Percentiles rank a stretch among this genome's conserved stretches.
phyloP scores from a whole-genome alignment of 148 eudicot genomes.

The Nepenthes mirabilis region DNA sequence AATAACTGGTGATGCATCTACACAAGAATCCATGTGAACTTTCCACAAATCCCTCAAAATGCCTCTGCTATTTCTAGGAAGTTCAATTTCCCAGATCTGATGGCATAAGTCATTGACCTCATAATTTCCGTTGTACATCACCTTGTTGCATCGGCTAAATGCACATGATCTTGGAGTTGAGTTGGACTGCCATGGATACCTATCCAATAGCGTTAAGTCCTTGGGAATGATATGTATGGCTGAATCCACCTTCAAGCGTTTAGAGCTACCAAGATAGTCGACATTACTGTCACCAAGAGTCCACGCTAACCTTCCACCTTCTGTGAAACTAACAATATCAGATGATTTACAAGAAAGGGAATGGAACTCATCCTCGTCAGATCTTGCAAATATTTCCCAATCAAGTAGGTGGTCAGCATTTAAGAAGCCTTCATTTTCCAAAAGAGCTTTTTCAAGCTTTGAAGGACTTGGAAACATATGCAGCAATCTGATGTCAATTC shows the following conservation, averaged over 20 bases:
- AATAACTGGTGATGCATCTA: conserved; percentile 89
- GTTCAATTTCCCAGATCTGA: conserved; percentile 20
- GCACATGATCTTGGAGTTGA: conserved; percentile 18
- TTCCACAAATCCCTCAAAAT: conserved; percentile 51
- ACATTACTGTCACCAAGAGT: conserved; percentile 8
- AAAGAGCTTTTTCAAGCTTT: conserved; percentile 48
- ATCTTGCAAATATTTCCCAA: conserved; percentile 17
- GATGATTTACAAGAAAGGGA: conserved; percentile 13
- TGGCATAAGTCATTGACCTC: conserved; percentile 14
- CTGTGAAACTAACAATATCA: conserved; percentile 13
- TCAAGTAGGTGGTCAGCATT: conserved; percentile 12
- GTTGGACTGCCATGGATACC: conserved; percentile 26
- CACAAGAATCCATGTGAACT: conserved; percentile 71
- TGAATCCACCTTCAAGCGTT: conserved; percentile 33
- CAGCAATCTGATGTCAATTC: conserved; percentile 67
- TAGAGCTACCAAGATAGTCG: conserved; percentile 14
- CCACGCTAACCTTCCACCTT: conserved; percentile 14
- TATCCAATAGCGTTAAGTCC: conserved; percentile 16
- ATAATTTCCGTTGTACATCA: conserved; percentile 14
- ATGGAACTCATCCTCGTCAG: conserved; percentile 10
- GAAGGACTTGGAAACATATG: conserved; percentile 65
- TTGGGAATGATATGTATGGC: conserved; percentile 10
- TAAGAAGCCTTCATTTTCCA: conserved; percentile 20
- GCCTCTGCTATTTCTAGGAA: conserved; percentile 32
- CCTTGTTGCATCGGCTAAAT: conserved; percentile 57